phyloP scores from a whole-genome alignment of 768 basidiomycete species.

The Sporobolomyces roseus region DNA sequence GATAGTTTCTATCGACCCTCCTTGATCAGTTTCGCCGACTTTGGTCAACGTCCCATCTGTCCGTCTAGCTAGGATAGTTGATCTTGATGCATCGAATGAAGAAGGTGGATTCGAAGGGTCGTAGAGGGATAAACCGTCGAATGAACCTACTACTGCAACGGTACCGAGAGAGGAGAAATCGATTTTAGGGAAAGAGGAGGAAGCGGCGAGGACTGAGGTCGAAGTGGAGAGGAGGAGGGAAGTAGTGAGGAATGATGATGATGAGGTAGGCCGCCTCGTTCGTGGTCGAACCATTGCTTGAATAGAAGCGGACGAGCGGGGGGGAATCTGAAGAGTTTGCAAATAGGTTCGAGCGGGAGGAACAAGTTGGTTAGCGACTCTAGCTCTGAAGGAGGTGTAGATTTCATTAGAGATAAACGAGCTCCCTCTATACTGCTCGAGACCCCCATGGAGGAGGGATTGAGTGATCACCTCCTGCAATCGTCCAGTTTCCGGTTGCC shows the following conservation, averaged over 20 bases:
- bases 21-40: conserved; percentile 72
- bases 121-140: conserved; percentile 78
- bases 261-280: background rate
- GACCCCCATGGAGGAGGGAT: too few relatives aligned
- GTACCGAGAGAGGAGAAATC: conserved; percentile 82
- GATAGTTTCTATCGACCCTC: conserved; percentile 70
- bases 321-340: too few relatives aligned
- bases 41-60: conserved; percentile 63
- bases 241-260: background rate
- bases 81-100: conserved; percentile 63
- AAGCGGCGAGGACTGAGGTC: conserved; percentile 1
- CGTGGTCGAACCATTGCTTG: conserved; percentile 24
- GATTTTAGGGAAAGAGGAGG: conserved; percentile 46
- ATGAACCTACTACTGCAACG: conserved; percentile 81
- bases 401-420: too few relatives aligned
- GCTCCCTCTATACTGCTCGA: too few relatives aligned
- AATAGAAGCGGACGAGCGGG: background rate
- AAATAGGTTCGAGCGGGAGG: background rate
- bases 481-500: too few relatives aligned
- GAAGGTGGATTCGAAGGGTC: conserved; percentile 59
- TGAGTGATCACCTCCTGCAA: too few relatives aligned
- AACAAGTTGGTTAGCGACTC: too few relatives aligned
- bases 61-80: conserved; percentile 44
- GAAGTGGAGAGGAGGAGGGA: background rate
- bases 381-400: too few relatives aligned